Evolutionary conservation across 352 stramenopile species (phyloP).

Genomic region (Globisporangium paddicum): DNA sequence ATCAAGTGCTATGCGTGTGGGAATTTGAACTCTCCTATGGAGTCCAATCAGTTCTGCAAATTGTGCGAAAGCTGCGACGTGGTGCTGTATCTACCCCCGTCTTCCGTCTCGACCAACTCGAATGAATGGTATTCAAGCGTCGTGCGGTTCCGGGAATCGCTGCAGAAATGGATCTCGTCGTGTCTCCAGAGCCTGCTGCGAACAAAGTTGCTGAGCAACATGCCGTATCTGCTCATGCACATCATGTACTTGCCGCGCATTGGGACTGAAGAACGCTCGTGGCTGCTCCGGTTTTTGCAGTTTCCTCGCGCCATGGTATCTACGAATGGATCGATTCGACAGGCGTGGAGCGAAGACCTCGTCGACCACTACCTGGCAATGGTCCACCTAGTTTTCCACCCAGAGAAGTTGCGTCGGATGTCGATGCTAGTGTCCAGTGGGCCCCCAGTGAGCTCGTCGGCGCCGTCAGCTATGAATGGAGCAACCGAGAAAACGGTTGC

Average conservation of each 20-base stretch:
- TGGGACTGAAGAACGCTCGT: constrained; percentile 70
- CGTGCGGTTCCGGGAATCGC: constrained; percentile 60
- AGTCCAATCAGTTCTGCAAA: constrained; percentile 66
- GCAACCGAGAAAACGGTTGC: constrained; percentile 14
- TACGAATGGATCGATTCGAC: constrained; percentile 43
- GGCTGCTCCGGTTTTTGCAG: constrained; percentile 77
- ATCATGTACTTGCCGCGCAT: constrained; percentile 82
- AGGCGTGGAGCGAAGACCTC: constrained; percentile 74
- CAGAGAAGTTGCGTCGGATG: constrained; percentile 70
- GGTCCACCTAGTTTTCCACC: constrained; percentile 84
- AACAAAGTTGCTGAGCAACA: constrained; percentile 60
- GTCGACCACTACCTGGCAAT: constrained; percentile 85
- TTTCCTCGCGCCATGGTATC: constrained; percentile 67
- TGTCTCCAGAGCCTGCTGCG: constrained; percentile 60
- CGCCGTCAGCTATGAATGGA: constrained; percentile 21
- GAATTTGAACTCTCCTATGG: constrained; percentile 57
- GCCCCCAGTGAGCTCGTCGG: constrained; percentile 18
- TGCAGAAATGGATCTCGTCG: constrained; percentile 81
- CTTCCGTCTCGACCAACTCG: constrained; percentile 69
- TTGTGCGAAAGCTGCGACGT: constrained; percentile 73
- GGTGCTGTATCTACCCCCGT: constrained; percentile 70
- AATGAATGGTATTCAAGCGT: constrained; percentile 81
- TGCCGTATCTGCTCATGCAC: constrained; percentile 84
- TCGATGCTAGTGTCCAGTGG: constrained; percentile 69
- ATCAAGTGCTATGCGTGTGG: constrained; percentile 79